Percentiles rank a stretch among this genome's conserved stretches.
phyloP scores from a whole-genome alignment of 441 rosid genomes.

The Eutrema salsugineum region DNA sequence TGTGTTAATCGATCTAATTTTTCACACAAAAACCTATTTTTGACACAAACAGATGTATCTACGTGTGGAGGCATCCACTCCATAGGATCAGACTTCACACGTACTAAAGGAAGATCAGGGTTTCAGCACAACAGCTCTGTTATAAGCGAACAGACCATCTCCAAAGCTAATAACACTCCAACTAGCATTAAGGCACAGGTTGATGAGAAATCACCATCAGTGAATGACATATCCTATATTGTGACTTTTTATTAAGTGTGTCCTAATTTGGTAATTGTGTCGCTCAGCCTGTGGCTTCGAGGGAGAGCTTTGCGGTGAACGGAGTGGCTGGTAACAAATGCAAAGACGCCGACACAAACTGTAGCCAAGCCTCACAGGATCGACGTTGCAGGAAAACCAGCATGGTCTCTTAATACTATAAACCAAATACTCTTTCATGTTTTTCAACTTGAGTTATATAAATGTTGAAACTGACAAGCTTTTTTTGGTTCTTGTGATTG shows the following conservation, averaged over 20 bases:
- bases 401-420: conserved; percentile 45
- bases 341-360: conserved; percentile 41
- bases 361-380: conserved; percentile 62
- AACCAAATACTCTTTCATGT: not conserved
- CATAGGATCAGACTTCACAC: conserved; percentile 90
- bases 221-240: not conserved
- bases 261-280: not conserved
- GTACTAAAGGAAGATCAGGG: conserved; percentile 63
- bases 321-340: conserved; percentile 32
- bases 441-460: not conserved
- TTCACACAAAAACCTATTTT: not conserved
- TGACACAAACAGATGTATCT: conserved; percentile 44
- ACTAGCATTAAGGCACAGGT: conserved; percentile 66
- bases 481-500: not conserved
- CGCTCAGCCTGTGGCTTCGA: conserved; percentile 76
- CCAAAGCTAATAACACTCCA: conserved; percentile 64
- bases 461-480: not conserved
- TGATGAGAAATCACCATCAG: not conserved
- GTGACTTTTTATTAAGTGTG: not conserved
- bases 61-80: conserved; percentile 87
- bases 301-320: conserved; percentile 62
- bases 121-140: conserved; percentile 47
- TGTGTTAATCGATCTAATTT: not conserved
- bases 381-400: conserved; percentile 75
- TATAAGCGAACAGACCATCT: conserved; percentile 58